A percentile compares a stretch with the other conserved stretches of the same genome.
Conservation (phyloP, 1,284 basidiomycete genomes). For the Ganoderma multipileum region DNA sequence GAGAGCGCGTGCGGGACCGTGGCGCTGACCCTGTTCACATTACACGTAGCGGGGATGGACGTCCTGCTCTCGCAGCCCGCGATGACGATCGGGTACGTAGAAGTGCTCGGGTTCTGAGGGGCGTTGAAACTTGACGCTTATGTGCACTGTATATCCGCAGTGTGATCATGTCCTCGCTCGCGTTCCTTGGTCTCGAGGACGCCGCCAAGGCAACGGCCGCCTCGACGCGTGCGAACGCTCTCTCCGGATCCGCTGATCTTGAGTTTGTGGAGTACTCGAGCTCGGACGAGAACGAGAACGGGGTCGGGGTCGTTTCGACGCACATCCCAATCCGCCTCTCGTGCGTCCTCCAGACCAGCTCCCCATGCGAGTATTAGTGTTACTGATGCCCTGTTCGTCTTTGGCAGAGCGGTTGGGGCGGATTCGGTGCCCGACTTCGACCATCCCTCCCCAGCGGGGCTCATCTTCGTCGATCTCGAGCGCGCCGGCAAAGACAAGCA, state of each 20-base stretch:
- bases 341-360: too few relatives aligned
- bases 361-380: fast-evolving
- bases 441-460: not conserved
- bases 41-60: slow-evolving; percentile 20
- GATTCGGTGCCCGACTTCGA: not conserved
- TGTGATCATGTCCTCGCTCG: slow-evolving; percentile 22
- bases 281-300: not conserved
- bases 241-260: too few relatives aligned
- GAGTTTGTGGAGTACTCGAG: not conserved
- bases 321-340: not conserved
- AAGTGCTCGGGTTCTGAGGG: too few relatives aligned
- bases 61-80: slow-evolving; percentile 22
- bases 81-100: slow-evolving; percentile 20
- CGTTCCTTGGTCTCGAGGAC: slow-evolving; percentile 20
- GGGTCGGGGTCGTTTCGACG: not conserved
- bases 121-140: not conserved
- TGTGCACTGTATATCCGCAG: not conserved
- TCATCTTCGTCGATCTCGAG: too few relatives aligned
- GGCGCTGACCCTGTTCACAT: not conserved
- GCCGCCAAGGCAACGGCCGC: too few relatives aligned
- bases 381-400: not conserved
- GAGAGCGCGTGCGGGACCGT: not conserved
- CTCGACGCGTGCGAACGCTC: not conserved
- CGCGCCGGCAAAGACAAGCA: too few relatives aligned
- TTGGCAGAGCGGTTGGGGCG: not conserved